Conservation (phyloP, 2,329 filamentous ascomycete species). For the Paracoccidioides lutzii region DNA sequence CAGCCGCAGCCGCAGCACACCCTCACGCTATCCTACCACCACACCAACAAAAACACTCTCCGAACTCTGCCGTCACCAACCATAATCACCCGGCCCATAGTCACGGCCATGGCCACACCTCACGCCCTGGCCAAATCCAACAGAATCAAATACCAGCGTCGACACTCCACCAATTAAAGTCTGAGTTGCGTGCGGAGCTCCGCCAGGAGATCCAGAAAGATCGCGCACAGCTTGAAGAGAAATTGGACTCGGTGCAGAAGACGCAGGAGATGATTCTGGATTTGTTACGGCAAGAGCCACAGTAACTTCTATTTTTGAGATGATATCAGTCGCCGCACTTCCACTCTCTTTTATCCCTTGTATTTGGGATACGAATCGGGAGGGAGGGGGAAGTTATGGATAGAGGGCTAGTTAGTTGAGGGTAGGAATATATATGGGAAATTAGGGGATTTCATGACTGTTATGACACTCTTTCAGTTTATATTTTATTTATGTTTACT, state of each 20-base stretch:
- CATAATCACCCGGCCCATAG: neutral
- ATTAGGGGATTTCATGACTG: neutral
- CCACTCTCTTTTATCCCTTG: neutral
- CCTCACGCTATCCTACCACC: neutral
- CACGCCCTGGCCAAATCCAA: neutral
- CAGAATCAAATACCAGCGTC: constrained; percentile 2
- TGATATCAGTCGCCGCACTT: too few relatives aligned
- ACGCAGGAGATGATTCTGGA: constrained; percentile 31
- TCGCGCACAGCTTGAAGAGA: constrained; percentile 22
- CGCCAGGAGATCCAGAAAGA: constrained; percentile 23
- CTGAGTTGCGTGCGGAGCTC: constrained; percentile 23
- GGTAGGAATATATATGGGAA: neutral
- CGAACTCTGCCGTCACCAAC: neutral
- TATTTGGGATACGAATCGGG: neutral
- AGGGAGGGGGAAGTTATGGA: neutral
- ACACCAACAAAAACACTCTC: neutral
- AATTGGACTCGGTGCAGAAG: constrained; percentile 26
- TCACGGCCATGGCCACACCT: neutral
- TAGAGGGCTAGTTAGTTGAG: neutral
- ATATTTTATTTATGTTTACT: neutral
- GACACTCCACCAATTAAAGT: constrained; percentile 18
- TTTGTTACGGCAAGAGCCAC: constrained; percentile 26
- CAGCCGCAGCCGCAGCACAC: constrained; percentile 1
- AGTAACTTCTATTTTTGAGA: neutral
- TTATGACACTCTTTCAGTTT: neutral